These are phyloP conservation scores for Radiomyces spectabilis DNA, from an alignment of 192 early-diverging fungal genomes.

Conservation along the genomic window DNA sequence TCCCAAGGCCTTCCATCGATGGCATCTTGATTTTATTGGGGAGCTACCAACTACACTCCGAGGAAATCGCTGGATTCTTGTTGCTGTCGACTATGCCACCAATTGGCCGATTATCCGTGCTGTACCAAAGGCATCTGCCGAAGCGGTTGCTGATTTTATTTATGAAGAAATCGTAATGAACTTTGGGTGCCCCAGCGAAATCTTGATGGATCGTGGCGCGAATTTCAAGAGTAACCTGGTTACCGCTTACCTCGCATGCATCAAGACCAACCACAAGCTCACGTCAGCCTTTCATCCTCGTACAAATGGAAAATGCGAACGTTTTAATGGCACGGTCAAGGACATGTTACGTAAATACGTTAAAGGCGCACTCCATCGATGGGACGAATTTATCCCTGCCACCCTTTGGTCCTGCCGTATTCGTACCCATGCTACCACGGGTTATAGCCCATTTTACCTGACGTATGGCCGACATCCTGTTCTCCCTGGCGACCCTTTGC, in stretches of 20 bases:
- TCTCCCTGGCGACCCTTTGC: constrained; percentile 3
- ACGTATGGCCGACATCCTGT: constrained; percentile 14
- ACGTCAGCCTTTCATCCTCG: no score
- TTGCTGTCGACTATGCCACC: constrained; percentile 21
- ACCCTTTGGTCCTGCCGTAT: constrained; percentile 4
- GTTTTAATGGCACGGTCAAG: constrained; percentile 8
- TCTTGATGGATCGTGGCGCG: constrained; percentile 5
- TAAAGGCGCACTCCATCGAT: no score
- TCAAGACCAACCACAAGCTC: no score
- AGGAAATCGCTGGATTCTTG: no score
- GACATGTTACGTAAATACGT: constrained; percentile 9
- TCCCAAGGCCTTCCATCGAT: not conserved
- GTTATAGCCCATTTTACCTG: constrained; percentile 8
- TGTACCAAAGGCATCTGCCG: constrained; percentile 6
- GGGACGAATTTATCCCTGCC: constrained; percentile 11
- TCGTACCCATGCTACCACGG: not conserved
- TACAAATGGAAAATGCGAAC: no score
- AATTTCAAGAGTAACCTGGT: constrained; percentile 8
- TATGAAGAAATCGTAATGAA: no score
- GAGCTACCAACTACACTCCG: no score
- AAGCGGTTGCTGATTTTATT: constrained; percentile 4
- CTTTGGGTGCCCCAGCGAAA: no score
- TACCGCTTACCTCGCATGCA: constrained; percentile 9
- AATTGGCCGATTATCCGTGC: constrained; percentile 22
- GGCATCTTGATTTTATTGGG: no score